Evolutionary conservation across 148 eudicot species (phyloP).

Genomic region (Hydrangea macrophylla): DNA sequence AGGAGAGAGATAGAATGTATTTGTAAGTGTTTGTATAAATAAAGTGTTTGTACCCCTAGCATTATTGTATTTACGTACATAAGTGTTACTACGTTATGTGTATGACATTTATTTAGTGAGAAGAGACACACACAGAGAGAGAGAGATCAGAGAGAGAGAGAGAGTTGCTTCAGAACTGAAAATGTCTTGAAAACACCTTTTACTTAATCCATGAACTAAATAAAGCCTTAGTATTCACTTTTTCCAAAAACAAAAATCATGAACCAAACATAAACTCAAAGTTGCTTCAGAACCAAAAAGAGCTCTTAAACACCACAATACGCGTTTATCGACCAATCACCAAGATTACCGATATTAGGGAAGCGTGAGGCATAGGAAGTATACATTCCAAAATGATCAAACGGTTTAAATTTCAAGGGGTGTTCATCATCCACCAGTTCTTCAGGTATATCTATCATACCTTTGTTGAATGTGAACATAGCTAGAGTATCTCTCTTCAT

Average conservation of each 20-base stretch:
- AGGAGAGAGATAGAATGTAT: too few relatives aligned
- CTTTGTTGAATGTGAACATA: slow-evolving; percentile 23
- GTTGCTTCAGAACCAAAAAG: background rate
- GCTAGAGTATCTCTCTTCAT: slow-evolving; percentile 23
- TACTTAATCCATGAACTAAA: too few relatives aligned
- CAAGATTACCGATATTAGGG: background rate
- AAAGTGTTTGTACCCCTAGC: too few relatives aligned
- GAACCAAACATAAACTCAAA: background rate
- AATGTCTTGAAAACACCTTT: too few relatives aligned
- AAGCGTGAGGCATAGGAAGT: slow-evolving; percentile 1
- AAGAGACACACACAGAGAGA: too few relatives aligned
- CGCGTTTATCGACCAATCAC: slow-evolving; percentile 3
- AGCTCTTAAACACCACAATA: slow-evolving; percentile 17
- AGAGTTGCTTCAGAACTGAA: too few relatives aligned
- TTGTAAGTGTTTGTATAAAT: too few relatives aligned
- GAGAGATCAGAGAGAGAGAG: too few relatives aligned
- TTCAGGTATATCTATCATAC: slow-evolving; percentile 16
- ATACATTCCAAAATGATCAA: slow-evolving; percentile 21
- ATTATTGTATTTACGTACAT: too few relatives aligned
- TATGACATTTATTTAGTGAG: too few relatives aligned
- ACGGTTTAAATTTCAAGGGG: slow-evolving; percentile 24
- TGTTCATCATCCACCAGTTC: slow-evolving; percentile 31
- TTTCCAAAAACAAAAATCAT: background rate
- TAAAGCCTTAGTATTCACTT: too few relatives aligned
- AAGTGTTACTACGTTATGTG: too few relatives aligned